Conservation (phyloP, 805 yeast genomes). For the Metschnikowia reukaufii region DNA sequence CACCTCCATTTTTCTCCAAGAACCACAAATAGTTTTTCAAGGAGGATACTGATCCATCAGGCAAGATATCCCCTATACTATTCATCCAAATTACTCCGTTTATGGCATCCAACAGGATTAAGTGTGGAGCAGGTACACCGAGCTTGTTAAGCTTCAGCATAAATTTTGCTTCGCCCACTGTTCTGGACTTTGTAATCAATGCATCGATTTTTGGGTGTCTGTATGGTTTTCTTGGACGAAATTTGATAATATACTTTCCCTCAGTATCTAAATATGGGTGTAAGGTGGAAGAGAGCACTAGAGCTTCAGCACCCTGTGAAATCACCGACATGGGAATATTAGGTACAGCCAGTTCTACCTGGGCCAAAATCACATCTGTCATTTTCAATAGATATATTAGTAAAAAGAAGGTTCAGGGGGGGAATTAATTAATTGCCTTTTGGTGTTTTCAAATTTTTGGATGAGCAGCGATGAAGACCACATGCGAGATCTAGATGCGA, state of each 20-base stretch:
- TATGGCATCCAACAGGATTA: constrained; percentile 72
- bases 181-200: constrained; percentile 73
- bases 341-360: constrained; percentile 45
- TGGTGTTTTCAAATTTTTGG: background rate
- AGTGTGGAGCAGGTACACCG: constrained; percentile 67
- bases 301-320: constrained; percentile 92
- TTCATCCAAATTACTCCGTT: constrained; percentile 92
- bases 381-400: constrained; percentile 27
- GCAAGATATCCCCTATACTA: constrained; percentile 56
- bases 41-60: constrained; percentile 56
- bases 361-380: constrained; percentile 53
- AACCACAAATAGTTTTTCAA: constrained; percentile 76
- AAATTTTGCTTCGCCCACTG: constrained; percentile 80
- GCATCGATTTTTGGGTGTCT: constrained; percentile 82
- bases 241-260: constrained; percentile 63
- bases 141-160: constrained; percentile 54
- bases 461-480: background rate
- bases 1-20: constrained; percentile 36
- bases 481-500: constrained; percentile 5
- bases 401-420: background rate
- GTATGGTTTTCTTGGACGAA: constrained; percentile 86
- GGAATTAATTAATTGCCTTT: background rate
- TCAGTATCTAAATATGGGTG: constrained; percentile 58
- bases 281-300: constrained; percentile 58
- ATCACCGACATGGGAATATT: constrained; percentile 53